Evolutionary conservation across 179 eudicot genomes (phyloP).

Genomic region (Spergularia azorica): DNA sequence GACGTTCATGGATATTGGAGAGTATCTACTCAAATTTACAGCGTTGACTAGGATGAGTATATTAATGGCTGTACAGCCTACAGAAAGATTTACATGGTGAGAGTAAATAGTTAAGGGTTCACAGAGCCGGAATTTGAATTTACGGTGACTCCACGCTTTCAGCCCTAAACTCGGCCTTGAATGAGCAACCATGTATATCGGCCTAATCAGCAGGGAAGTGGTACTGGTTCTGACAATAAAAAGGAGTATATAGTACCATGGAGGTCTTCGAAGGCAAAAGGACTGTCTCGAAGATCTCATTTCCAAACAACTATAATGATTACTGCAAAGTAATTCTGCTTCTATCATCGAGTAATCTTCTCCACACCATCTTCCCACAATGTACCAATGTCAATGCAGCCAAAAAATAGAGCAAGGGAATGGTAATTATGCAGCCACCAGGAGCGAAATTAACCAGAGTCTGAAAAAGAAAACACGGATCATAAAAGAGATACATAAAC

Average conservation of each 20-base stretch:
- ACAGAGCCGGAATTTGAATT: not conserved
- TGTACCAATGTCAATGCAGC: conserved; percentile 62
- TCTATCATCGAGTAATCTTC: conserved; percentile 61
- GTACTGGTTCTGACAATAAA: conserved; percentile 1
- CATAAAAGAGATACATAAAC: not conserved
- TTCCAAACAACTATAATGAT: not conserved
- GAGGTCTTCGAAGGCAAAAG: not conserved
- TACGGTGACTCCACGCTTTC: not conserved
- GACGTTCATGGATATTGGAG: too few relatives aligned
- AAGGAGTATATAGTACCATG: conserved; percentile 14
- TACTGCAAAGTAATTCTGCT: conserved; percentile 38
- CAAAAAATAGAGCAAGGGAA: conserved; percentile 73
- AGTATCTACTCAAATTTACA: too few relatives aligned
- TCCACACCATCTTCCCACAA: conserved; percentile 83
- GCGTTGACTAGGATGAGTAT: too few relatives aligned
- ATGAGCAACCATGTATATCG: not conserved
- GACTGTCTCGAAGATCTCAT: not conserved
- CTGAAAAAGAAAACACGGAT: conserved; percentile 38
- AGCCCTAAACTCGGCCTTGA: conserved; percentile 4
- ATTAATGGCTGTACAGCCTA: too few relatives aligned
- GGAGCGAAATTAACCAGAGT: conserved; percentile 75
- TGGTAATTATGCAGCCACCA: conserved; percentile 74
- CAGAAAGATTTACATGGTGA: too few relatives aligned
- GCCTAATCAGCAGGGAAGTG: not conserved
- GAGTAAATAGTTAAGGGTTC: not conserved